A percentile compares a stretch with the other conserved stretches of the same genome.
phyloP scores from a whole-genome alignment of 2,329 filamentous ascomycete species.

The Hypoxylon rubiginosum region DNA sequence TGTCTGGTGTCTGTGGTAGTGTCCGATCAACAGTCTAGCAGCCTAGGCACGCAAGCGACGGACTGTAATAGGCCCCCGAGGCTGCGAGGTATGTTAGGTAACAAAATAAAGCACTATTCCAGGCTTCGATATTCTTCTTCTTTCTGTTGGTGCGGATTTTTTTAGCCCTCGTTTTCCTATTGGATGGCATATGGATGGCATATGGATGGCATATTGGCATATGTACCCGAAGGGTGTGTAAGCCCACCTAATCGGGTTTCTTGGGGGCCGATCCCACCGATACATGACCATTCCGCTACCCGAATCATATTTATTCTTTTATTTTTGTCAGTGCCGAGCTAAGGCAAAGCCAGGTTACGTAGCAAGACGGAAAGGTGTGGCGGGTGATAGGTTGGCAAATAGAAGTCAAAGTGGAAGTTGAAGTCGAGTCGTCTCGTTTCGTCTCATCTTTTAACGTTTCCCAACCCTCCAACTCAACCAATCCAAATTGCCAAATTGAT shows the following conservation, averaged over 20 bases:
- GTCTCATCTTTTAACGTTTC: neutral
- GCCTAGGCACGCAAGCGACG: neutral
- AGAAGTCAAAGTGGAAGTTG: neutral
- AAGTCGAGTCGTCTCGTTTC: slow-evolving; percentile 5
- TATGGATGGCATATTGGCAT: neutral
- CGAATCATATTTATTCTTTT: slow-evolving; percentile 3
- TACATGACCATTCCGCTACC: slow-evolving; percentile 20
- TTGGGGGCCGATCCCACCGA: slow-evolving; percentile 32
- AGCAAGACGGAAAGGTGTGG: neutral
- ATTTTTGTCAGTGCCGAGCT: slow-evolving; percentile 13
- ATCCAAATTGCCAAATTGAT: neutral
- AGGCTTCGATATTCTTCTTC: neutral
- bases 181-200: neutral
- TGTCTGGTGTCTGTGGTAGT: neutral
- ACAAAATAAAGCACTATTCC: neutral
- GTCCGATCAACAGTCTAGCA: neutral
- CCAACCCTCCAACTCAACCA: neutral
- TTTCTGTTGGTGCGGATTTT: neutral
- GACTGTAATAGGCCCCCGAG: neutral
- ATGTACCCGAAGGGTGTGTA: neutral
- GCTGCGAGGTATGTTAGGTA: neutral
- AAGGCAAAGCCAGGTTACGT: neutral
- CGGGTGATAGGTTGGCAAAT: neutral
- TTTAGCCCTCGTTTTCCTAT: neutral
- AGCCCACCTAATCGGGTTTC: slow-evolving; percentile 6